These are phyloP conservation scores for Candida insectalens DNA, from an alignment of 805 yeast genomes.

Conservation along the genomic window DNA sequence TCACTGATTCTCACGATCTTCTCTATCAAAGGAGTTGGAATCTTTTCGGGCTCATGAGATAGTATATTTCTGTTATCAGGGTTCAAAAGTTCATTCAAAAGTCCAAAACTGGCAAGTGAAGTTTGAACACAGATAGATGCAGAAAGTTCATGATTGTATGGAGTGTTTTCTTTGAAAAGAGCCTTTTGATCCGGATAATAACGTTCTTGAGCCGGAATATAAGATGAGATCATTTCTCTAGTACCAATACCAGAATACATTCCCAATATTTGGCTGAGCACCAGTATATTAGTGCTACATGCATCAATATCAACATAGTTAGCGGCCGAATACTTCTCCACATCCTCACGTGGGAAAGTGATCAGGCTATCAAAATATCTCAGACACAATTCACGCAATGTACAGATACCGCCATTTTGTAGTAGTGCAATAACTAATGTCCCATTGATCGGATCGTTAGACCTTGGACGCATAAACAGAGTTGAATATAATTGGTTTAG, in stretches of 20 bases:
- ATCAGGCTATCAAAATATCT: conserved; percentile 17
- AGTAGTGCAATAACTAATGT: conserved; percentile 38
- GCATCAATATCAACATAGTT: conserved; percentile 18
- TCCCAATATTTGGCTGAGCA: conserved; percentile 24
- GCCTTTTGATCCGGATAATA: conserved; percentile 34
- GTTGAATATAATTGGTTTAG: conserved; percentile 18
- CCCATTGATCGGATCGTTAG: conserved; percentile 25
- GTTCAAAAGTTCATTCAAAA: conserved; percentile 26
- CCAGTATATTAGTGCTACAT: conserved; percentile 15
- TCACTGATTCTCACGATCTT: conserved; percentile 35
- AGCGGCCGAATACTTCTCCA: conserved; percentile 9
- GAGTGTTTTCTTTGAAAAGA: conserved; percentile 15
- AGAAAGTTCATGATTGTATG: conserved; percentile 17
- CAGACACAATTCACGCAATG: conserved; percentile 20
- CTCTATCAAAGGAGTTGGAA: conserved; percentile 32
- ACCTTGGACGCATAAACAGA: conserved; percentile 14
- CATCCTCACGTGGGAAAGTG: conserved; percentile 9
- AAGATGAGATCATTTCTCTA: conserved; percentile 21
- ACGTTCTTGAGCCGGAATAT: conserved; percentile 26
- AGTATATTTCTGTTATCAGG: conserved; percentile 15
- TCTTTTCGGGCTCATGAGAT: conserved; percentile 13
- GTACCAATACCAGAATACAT: conserved; percentile 37
- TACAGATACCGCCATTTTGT: conserved; percentile 38
- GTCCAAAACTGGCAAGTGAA: conserved; percentile 29
- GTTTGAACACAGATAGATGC: conserved; percentile 27